Percentiles rank a stretch among this genome's conserved stretches.
These are phyloP conservation scores for Triticum aestivum DNA, from an alignment of 176 grass and related monocot genomes.

Conservation along the genomic window IWGSC_CS_RefSeq_v2.1 NC_057798.1:487703783-487704282, in stretches of 20 bases:
- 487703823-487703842: no score
- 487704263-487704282: neutral
- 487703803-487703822: no score
- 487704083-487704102: neutral
- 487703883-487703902: neutral
- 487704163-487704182: neutral
- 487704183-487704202: neutral
- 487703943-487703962: neutral
- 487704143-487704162: neutral
- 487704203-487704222: neutral
- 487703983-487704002: neutral
- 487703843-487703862: neutral
- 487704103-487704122: neutral
- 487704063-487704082: neutral
- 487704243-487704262: neutral
- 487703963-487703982: neutral
- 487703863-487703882: neutral
- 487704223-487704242: neutral
- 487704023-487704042: neutral
- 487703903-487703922: neutral
- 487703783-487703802: no score
- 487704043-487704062: no score
- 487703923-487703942: neutral
- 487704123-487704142: neutral
- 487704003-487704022: neutral